A percentile compares a stretch with the other conserved stretches of the same genome.
phyloP scores from a whole-genome alignment of 2,329 filamentous ascomycete species.

The Colletotrichum liaoningense region DNA sequence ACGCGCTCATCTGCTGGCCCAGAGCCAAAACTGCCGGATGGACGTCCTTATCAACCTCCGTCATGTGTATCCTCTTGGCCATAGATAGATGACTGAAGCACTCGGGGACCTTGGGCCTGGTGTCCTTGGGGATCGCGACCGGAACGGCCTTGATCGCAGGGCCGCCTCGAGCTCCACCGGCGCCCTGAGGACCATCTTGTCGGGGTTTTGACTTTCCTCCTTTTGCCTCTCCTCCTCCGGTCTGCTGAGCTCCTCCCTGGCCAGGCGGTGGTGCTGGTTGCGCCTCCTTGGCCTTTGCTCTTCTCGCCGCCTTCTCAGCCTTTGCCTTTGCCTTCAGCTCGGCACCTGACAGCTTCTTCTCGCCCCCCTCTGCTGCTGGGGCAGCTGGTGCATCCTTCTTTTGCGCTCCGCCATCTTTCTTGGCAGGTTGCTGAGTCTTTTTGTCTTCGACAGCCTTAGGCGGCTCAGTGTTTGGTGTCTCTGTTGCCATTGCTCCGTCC shows the following conservation, averaged over 20 bases:
- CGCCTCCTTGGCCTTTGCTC: conserved; percentile 76
- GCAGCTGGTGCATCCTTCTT: conserved; percentile 13
- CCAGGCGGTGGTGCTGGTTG: conserved; percentile 54
- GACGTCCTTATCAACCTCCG: conserved; percentile 78
- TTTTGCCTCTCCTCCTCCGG: conserved; percentile 55
- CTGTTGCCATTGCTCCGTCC: conserved; percentile 26
- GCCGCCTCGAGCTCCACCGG: conserved; percentile 45
- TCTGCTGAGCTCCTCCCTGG: conserved; percentile 49
- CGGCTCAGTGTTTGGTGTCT: conserved; percentile 26
- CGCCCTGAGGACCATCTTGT: conserved; percentile 52
- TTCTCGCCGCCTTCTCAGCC: conserved; percentile 88
- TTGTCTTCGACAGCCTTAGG: conserved; percentile 20
- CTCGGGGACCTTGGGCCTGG: conserved; percentile 72
- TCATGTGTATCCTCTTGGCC: conserved; percentile 65
- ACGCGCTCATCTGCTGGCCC: conserved; percentile 90
- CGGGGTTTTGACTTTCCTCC: conserved; percentile 59
- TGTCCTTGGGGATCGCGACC: conserved; percentile 58
- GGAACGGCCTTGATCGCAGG: conserved; percentile 49
- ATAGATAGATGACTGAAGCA: conserved; percentile 87
- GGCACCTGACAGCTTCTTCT: conserved; percentile 75
- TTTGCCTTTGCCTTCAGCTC: conserved; percentile 91
- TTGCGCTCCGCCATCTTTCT: conserved; percentile 22
- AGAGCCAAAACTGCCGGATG: conserved; percentile 87
- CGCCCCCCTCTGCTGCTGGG: conserved; percentile 40
- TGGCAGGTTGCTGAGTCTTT: conserved; percentile 21